These are phyloP conservation scores for Musa balbisiana DNA, from an alignment of 202 grass and related monocot genomes.

Conservation along the genomic window DNA sequence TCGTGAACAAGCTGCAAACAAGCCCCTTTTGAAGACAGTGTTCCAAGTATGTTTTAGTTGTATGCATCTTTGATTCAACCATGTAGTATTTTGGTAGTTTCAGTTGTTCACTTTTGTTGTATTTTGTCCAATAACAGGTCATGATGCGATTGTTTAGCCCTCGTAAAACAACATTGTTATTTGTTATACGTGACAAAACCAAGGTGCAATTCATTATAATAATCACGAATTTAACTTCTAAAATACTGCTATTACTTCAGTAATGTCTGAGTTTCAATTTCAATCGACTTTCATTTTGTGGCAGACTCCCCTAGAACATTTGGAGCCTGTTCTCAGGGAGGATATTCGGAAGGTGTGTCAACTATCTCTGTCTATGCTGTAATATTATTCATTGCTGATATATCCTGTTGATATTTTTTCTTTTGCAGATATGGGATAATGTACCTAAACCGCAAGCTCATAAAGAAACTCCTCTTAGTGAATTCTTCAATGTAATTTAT, in stretches of 20 bases:
- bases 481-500: constrained; percentile 81
- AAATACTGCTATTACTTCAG: constrained; percentile 5
- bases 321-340: constrained; percentile 85
- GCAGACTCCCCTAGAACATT: constrained; percentile 87
- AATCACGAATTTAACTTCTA: constrained; percentile 12
- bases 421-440: constrained; percentile 84
- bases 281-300: constrained; percentile 16
- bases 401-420: constrained; percentile 14
- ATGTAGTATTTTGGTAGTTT: background rate
- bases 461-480: constrained; percentile 82
- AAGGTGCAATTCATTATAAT: constrained; percentile 35
- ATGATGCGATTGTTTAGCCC: constrained; percentile 96
- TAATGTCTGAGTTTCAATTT: constrained; percentile 21
- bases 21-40: constrained; percentile 92
- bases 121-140: constrained; percentile 44
- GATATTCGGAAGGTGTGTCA: constrained; percentile 90
- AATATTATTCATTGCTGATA: constrained; percentile 10
- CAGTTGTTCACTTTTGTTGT: background rate
- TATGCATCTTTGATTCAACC: background rate
- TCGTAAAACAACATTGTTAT: constrained; percentile 78
- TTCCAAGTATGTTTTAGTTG: constrained; percentile 59
- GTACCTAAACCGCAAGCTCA: constrained; percentile 89
- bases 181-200: constrained; percentile 96
- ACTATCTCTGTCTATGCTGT: constrained; percentile 12
- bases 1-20: constrained; percentile 91